These are phyloP conservation scores for Solanum sejunctum DNA, from an alignment of 257 asterid genomes.

Conservation along the genomic window DNA sequence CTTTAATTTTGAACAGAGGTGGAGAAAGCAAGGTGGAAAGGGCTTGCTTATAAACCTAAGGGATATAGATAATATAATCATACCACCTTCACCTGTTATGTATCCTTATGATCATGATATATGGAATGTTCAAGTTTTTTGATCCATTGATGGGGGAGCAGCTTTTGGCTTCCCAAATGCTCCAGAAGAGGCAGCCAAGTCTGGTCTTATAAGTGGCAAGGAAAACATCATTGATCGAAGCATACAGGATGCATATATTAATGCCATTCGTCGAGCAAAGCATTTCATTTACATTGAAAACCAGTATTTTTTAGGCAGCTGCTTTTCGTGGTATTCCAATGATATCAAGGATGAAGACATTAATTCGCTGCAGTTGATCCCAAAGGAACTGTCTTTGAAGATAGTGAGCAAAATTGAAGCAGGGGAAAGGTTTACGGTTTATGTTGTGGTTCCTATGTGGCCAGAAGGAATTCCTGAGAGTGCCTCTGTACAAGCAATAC, in stretches of 20 bases:
- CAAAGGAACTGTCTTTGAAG: constrained; percentile 5
- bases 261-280: constrained; percentile 8
- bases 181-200: background rate
- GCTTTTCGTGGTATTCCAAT: background rate
- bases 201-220: constrained; percentile 3
- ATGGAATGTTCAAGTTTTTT: constrained; percentile 2
- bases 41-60: background rate
- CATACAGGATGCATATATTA: constrained; percentile 6
- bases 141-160: constrained; percentile 8
- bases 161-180: constrained; percentile 1
- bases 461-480: constrained; percentile 5
- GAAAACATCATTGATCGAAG: constrained; percentile 5
- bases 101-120: constrained; percentile 1
- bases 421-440: background rate
- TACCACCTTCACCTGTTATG: constrained; percentile 2
- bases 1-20: background rate
- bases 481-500: background rate
- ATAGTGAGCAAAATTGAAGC: background rate
- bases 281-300: constrained; percentile 4
- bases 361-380: background rate
- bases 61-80: background rate
- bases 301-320: constrained; percentile 6
- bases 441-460: constrained; percentile 8
- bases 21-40: background rate
- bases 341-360: constrained; percentile 1